Evolutionary conservation across 2,329 filamentous ascomycete species (phyloP).

Genomic region (Curvularia verruculosa): DNA sequence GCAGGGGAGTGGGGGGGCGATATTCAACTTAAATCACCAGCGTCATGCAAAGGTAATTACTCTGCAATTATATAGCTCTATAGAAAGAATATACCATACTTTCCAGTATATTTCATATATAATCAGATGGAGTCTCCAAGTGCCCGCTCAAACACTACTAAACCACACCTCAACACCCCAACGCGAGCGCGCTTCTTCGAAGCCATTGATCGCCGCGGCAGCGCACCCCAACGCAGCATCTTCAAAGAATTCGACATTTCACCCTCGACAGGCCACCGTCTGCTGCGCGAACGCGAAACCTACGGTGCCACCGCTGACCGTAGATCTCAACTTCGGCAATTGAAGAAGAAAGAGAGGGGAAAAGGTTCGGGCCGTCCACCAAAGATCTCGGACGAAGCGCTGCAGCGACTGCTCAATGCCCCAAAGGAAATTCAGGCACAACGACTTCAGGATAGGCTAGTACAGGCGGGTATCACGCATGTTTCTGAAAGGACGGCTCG

Average conservation of each 20-base stretch:
- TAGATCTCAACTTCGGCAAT: not conserved
- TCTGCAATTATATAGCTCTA: not conserved
- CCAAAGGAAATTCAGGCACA: not conserved
- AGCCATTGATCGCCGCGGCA: not conserved
- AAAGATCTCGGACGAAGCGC: not conserved
- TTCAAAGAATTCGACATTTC: not conserved
- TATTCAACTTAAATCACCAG: not conserved
- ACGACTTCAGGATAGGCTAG: not conserved
- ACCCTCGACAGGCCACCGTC: not conserved
- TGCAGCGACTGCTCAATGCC: not conserved
- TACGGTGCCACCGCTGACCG: not conserved
- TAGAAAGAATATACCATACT: too few relatives aligned
- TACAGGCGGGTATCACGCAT: not conserved
- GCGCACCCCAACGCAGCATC: not conserved
- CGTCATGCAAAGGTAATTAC: not conserved
- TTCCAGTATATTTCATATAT: not conserved
- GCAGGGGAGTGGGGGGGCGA: constrained; percentile 20
- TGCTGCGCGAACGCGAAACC: not conserved
- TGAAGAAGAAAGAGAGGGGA: not conserved
- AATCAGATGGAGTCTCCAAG: not conserved
- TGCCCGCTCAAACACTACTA: not conserved
- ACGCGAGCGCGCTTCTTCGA: not conserved
- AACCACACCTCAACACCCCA: not conserved
- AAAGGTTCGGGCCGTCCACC: not conserved
- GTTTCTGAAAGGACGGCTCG: not conserved